Percentiles rank a stretch among this genome's conserved stretches.
Conservation (phyloP, 1,139 yeast genomes). For the Magnusiomyces magnusii region DNA sequence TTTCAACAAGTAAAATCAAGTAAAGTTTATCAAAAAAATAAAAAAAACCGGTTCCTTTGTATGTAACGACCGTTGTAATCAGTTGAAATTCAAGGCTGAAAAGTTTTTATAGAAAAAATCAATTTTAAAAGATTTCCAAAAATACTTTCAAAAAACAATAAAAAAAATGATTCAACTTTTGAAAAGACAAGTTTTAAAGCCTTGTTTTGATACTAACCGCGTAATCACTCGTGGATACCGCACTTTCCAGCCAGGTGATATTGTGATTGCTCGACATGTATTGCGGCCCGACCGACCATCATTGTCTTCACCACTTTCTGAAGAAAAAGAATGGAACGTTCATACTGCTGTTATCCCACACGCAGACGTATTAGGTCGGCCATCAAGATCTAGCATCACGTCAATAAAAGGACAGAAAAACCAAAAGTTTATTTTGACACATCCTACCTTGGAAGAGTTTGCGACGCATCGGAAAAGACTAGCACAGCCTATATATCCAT, state of each 20-base stretch:
- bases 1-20: no score
- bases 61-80: no score
- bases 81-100: neutral
- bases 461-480: constrained; percentile 35
- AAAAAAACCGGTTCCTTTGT: no score
- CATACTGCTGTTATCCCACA: constrained; percentile 10
- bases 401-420: constrained; percentile 5
- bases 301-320: constrained; percentile 12
- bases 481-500: constrained; percentile 45
- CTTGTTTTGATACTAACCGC: neutral
- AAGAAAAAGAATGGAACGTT: constrained; percentile 9
- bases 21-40: no score
- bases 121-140: neutral
- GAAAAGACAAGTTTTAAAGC: neutral
- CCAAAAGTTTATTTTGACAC: constrained; percentile 29
- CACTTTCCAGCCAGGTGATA: constrained; percentile 15
- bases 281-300: constrained; percentile 14
- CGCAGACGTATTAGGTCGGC: constrained; percentile 11
- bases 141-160: neutral
- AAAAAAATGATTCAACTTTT: neutral
- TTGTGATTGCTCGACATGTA: constrained; percentile 16
- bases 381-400: constrained; percentile 10
- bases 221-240: neutral
- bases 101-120: neutral
- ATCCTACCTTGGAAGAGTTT: constrained; percentile 41